phyloP scores from a whole-genome alignment of 305 asterid genomes.

The Salvia sclarea region DNA sequence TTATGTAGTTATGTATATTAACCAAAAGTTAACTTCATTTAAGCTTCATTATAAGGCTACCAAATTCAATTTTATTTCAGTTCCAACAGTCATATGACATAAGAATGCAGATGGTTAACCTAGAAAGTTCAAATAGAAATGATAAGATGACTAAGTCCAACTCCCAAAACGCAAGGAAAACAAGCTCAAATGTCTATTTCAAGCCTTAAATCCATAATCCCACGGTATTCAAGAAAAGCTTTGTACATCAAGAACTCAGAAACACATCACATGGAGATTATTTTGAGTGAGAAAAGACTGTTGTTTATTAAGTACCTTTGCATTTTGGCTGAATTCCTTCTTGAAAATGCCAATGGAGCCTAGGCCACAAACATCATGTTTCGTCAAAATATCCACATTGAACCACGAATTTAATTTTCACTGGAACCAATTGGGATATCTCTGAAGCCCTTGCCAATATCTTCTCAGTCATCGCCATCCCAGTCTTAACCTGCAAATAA shows the following conservation, averaged over 20 bases:
- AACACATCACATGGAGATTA: not conserved
- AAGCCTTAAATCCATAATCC: not conserved
- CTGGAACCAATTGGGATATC: slow-evolving; percentile 75
- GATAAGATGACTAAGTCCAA: no score
- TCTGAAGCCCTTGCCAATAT: slow-evolving; percentile 83
- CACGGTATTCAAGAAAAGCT: not conserved
- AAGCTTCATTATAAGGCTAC: not conserved
- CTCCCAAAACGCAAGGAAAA: not conserved
- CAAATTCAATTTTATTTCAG: not conserved
- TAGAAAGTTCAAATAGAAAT: not conserved
- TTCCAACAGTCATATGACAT: not conserved
- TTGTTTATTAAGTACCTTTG: slow-evolving; percentile 55
- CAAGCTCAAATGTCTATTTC: not conserved
- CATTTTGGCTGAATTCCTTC: slow-evolving; percentile 81
- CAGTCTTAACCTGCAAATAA: slow-evolving; percentile 66
- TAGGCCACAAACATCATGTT: slow-evolving; percentile 92
- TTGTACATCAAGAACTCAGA: not conserved
- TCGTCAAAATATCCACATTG: slow-evolving; percentile 86
- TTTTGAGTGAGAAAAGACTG: not conserved
- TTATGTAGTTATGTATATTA: not conserved
- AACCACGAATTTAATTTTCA: slow-evolving; percentile 91
- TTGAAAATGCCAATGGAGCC: slow-evolving; percentile 79
- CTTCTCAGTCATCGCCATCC: slow-evolving; percentile 95
- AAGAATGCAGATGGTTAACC: not conserved
- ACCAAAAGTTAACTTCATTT: not conserved